Evolutionary conservation across 192 early-diverging fungal species (phyloP).

Genomic region (Backusella tuberculispora): DNA sequence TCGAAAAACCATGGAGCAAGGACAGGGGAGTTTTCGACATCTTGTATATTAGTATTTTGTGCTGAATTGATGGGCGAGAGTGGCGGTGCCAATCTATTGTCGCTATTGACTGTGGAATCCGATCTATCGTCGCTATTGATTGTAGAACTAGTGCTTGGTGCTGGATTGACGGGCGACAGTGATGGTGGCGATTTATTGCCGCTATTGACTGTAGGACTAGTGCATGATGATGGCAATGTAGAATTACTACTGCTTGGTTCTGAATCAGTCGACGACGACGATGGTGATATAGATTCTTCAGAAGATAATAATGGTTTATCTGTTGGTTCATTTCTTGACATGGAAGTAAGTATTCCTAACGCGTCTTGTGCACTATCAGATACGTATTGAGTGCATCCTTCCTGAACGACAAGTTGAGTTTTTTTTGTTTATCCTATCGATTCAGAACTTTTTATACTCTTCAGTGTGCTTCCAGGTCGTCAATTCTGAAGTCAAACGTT

Average conservation of each 20-base stretch:
- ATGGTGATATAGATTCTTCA: slow-evolving; percentile 20
- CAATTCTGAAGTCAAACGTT: slow-evolving; percentile 24
- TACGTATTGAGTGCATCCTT: slow-evolving; percentile 21
- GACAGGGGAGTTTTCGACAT: slow-evolving; percentile 14
- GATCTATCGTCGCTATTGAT: slow-evolving; percentile 17
- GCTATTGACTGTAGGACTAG: slow-evolving; percentile 22
- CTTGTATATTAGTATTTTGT: slow-evolving; percentile 19
- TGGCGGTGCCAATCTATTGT: slow-evolving; percentile 8
- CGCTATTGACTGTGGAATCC: slow-evolving; percentile 17
- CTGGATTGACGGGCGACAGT: slow-evolving; percentile 13
- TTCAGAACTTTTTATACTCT: slow-evolving; percentile 22
- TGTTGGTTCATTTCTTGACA: slow-evolving; percentile 22
- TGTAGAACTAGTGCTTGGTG: slow-evolving; percentile 14
- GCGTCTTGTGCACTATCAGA: slow-evolving; percentile 22
- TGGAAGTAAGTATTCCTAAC: slow-evolving; percentile 19
- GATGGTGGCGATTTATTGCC: slow-evolving; percentile 15
- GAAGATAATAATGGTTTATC: slow-evolving; percentile 17
- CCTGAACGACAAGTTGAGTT: slow-evolving; percentile 15
- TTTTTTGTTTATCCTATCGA: slow-evolving; percentile 18
- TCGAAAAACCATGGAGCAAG: slow-evolving; percentile 23
- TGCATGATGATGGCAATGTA: slow-evolving; percentile 17
- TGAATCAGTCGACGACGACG: slow-evolving; percentile 16
- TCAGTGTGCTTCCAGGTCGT: slow-evolving; percentile 16
- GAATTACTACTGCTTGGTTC: slow-evolving; percentile 20
- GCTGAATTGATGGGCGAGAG: slow-evolving; percentile 10